These are phyloP conservation scores for Globisporangium recalcitrans DNA, from an alignment of 352 stramenopile species.

Conservation along the genomic window DNA sequence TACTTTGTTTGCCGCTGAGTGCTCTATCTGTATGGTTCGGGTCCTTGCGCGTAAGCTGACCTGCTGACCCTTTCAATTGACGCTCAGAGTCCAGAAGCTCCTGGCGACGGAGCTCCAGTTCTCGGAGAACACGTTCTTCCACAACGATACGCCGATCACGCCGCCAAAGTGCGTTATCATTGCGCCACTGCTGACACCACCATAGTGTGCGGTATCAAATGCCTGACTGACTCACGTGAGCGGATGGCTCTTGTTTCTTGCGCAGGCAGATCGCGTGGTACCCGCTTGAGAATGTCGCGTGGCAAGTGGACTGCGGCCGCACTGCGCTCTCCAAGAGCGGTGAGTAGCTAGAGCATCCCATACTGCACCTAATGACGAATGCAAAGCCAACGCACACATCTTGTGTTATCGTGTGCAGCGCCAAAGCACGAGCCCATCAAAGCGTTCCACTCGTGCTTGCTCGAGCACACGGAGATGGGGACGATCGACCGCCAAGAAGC, in stretches of 20 bases:
- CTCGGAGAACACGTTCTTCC: constrained; percentile 37
- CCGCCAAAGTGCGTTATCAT: constrained; percentile 42
- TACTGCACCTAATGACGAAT: not conserved
- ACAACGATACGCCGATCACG: constrained; percentile 52
- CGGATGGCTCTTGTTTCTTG: not conserved
- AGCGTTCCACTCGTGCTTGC: constrained; percentile 90
- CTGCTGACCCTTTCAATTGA: not conserved
- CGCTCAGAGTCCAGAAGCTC: constrained; percentile 37
- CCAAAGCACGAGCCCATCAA: constrained; percentile 80
- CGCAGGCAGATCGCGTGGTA: constrained; percentile 71
- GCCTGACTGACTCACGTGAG: not conserved
- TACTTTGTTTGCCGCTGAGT: constrained; percentile 8
- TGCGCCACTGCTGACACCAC: not conserved
- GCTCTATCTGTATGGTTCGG: not conserved
- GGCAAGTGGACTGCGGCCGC: constrained; percentile 79
- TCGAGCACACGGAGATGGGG: constrained; percentile 89
- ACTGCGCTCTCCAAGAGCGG: constrained; percentile 77
- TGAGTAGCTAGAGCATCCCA: constrained; percentile 14
- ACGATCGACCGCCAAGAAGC: constrained; percentile 96
- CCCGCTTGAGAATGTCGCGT: constrained; percentile 67
- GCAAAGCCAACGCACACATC: not conserved
- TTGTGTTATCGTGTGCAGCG: constrained; percentile 21
- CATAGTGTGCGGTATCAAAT: too few relatives aligned
- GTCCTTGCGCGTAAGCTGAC: not conserved
- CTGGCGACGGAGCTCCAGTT: constrained; percentile 60